These are phyloP conservation scores for Salvia rosmarinus DNA, from an alignment of 257 asterid genomes.

Conservation along the genomic window DNA sequence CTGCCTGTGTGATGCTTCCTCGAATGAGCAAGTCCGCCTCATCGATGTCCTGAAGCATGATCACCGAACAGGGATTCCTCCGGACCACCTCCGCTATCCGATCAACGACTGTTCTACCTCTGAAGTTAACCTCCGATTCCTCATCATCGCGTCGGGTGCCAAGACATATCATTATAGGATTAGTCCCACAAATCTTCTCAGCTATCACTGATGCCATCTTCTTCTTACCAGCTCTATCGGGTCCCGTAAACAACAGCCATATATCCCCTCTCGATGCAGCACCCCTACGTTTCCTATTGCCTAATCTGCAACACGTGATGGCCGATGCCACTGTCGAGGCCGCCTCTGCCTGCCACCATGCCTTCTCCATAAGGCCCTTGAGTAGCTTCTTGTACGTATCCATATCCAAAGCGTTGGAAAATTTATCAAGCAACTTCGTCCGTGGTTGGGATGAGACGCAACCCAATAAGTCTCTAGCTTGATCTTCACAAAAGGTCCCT, in stretches of 20 bases:
- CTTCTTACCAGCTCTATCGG: slow-evolving; percentile 79
- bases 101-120: slow-evolving; percentile 81
- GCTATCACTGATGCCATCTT: slow-evolving; percentile 82
- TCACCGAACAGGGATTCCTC: slow-evolving; percentile 74
- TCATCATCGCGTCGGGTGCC: slow-evolving; percentile 60
- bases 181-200: slow-evolving; percentile 65
- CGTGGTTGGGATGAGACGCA: slow-evolving; percentile 64
- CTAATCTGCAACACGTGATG: slow-evolving; percentile 63
- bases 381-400: slow-evolving; percentile 78
- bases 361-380: slow-evolving; percentile 84
- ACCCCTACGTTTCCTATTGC: slow-evolving; percentile 60
- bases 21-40: slow-evolving; percentile 68
- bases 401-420: slow-evolving; percentile 61
- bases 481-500: slow-evolving; percentile 41
- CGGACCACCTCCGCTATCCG: slow-evolving; percentile 79
- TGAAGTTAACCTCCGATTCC: slow-evolving; percentile 47
- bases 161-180: slow-evolving; percentile 55
- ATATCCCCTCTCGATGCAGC: slow-evolving; percentile 67
- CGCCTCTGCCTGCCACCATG: slow-evolving; percentile 98
- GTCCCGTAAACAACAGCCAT: slow-evolving; percentile 91
- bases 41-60: slow-evolving; percentile 81
- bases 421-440: slow-evolving; percentile 54
- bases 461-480: slow-evolving; percentile 64
- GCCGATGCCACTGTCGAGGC: slow-evolving; percentile 78
- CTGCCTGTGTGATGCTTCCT: slow-evolving; percentile 64